Conservation (phyloP, 768 basidiomycete species). For the Trichaptum fuscoviolaceum region DNA sequence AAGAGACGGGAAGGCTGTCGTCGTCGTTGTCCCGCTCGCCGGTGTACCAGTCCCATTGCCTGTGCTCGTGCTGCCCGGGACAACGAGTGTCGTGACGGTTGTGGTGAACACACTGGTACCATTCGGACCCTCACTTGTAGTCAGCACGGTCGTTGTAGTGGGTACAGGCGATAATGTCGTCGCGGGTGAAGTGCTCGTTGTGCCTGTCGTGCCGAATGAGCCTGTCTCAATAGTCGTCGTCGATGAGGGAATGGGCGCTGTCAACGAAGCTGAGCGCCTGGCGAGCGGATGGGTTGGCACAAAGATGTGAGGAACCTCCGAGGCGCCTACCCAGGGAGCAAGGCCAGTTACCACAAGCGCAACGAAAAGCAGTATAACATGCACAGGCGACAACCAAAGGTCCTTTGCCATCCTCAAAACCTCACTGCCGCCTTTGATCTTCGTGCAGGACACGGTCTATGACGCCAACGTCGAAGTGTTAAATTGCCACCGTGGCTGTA, state of each 20-base stretch:
- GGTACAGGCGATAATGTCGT: not conserved
- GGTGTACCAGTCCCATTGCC: not conserved
- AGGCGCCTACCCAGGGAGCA: not conserved
- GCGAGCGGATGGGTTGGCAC: not conserved
- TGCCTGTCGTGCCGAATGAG: not conserved
- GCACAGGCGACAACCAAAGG: not conserved
- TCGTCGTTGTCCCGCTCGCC: not conserved
- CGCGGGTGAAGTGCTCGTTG: not conserved
- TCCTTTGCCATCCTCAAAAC: not conserved
- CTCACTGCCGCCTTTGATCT: not conserved
- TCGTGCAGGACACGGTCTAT: not conserved
- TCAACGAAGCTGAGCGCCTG: conserved; percentile 1
- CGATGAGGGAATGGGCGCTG: not conserved
- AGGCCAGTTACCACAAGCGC: not conserved
- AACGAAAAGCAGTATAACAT: not conserved
- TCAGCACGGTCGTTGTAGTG: not conserved
- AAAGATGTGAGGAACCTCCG: not conserved
- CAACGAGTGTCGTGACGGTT: not conserved
- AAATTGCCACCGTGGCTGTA: not conserved
- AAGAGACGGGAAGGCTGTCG: not conserved
- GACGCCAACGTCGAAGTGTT: no score
- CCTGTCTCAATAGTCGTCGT: not conserved
- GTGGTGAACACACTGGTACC: conserved; percentile 2
- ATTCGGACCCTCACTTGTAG: not conserved
- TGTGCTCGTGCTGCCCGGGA: not conserved